Conservation (phyloP, 2,329 filamentous ascomycete genomes). For the Diaporthe destruens region DNA sequence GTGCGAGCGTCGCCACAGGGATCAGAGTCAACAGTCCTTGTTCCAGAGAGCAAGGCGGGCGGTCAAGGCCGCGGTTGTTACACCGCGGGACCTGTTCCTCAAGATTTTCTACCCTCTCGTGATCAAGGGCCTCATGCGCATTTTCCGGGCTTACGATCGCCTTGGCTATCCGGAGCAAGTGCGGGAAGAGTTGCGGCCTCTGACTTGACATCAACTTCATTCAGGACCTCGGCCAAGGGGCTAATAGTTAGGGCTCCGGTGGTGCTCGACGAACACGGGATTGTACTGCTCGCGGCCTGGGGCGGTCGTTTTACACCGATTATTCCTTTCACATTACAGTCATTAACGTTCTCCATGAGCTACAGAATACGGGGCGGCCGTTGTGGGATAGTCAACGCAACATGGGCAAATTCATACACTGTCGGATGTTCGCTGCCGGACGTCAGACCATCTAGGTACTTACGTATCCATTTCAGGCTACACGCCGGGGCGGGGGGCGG, state of each 20-base stretch:
- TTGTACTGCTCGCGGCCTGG: background rate
- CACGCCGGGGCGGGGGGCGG: too few species aligned
- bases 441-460: too few species aligned
- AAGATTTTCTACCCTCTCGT: conserved; percentile 16
- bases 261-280: background rate
- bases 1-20: conserved; percentile 55
- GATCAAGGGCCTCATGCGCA: conserved; percentile 2
- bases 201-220: background rate
- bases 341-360: background rate
- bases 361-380: background rate
- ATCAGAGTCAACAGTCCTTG: background rate
- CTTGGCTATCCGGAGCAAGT: conserved; percentile 36
- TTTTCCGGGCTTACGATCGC: conserved; percentile 20
- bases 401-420: too few species aligned
- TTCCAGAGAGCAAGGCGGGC: conserved; percentile 28
- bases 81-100: conserved; percentile 15
- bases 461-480: too few species aligned
- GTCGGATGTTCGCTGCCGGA: too few species aligned
- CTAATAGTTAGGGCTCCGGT: background rate
- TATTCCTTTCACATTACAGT: background rate
- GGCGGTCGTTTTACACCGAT: background rate
- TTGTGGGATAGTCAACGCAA: too few species aligned
- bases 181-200: conserved; percentile 29
- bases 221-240: background rate
- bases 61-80: conserved; percentile 8